phyloP scores from a whole-genome alignment of 2,329 filamentous ascomycete genomes.

The Neonectria sp. region DNA sequence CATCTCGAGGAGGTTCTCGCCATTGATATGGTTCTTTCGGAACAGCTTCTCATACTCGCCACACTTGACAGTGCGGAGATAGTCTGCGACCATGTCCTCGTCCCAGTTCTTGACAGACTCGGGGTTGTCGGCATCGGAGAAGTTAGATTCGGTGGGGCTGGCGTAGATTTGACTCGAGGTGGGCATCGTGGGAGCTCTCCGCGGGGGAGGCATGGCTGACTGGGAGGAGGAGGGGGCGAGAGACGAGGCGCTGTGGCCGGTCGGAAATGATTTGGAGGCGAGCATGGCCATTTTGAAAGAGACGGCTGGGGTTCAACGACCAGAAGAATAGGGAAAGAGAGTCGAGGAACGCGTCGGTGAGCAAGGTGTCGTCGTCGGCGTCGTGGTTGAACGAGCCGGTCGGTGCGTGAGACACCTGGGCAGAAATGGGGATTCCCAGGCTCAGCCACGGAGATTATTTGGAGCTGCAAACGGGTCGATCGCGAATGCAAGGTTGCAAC shows the following conservation, averaged over 20 bases:
- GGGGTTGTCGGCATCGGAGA: slow-evolving; percentile 85
- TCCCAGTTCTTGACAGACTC: slow-evolving; percentile 89
- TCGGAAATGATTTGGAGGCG: slow-evolving; percentile 80
- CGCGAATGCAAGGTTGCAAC: slow-evolving; percentile 6
- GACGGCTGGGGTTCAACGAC: slow-evolving; percentile 24
- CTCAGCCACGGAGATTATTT: slow-evolving; percentile 37
- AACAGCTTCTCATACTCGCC: slow-evolving; percentile 94
- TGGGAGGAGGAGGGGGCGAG: slow-evolving; percentile 65
- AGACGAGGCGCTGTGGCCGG: slow-evolving; percentile 63
- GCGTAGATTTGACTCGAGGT: slow-evolving; percentile 72
- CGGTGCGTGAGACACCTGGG: slow-evolving; percentile 41
- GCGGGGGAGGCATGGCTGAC: slow-evolving; percentile 65
- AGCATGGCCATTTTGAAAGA: slow-evolving; percentile 78
- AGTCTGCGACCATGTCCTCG: slow-evolving; percentile 92
- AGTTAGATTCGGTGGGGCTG: slow-evolving; percentile 93
- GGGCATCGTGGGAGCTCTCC: slow-evolving; percentile 66
- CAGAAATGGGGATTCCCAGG: slow-evolving; percentile 40
- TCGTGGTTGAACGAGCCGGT: slow-evolving; percentile 30
- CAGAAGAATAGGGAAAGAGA: slow-evolving; percentile 14
- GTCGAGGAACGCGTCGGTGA: slow-evolving; percentile 15
- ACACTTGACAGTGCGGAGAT: slow-evolving; percentile 92
- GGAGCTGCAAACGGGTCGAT: slow-evolving; percentile 14
- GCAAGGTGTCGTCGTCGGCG: slow-evolving; percentile 15
- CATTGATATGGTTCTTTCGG: slow-evolving; percentile 94
- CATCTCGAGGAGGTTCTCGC: slow-evolving; percentile 96